These are phyloP conservation scores for Noccaea bulbosa DNA, from an alignment of 345 rosid species.

Conservation along the genomic window DNA sequence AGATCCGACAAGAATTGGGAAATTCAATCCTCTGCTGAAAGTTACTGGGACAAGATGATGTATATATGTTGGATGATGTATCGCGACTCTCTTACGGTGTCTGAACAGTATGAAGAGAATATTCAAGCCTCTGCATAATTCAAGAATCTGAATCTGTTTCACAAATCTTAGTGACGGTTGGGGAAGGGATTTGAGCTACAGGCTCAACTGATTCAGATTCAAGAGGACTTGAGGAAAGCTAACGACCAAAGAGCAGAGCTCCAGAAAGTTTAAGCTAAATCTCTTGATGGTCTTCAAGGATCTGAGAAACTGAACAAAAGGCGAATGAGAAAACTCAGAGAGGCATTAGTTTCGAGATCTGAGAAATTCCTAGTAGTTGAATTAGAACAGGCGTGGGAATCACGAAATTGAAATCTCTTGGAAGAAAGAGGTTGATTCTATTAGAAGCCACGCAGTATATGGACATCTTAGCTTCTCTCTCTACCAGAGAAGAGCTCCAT, in stretches of 20 bases:
- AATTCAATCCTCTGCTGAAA: too few species aligned
- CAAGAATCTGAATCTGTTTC: conserved; percentile 15
- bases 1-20: too few species aligned
- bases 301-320: too few species aligned
- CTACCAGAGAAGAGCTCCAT: conserved; percentile 78
- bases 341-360: conserved; percentile 83
- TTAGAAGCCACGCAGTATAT: too few species aligned
- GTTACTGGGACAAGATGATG: too few species aligned
- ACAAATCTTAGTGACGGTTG: conserved; percentile 62
- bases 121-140: too few species aligned
- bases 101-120: too few species aligned
- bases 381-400: conserved; percentile 90
- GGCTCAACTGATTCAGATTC: conserved; percentile 62
- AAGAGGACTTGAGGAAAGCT: conserved; percentile 82
- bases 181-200: conserved; percentile 70
- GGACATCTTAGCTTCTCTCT: conserved; percentile 78
- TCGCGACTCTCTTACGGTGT: too few species aligned
- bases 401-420: conserved; percentile 83
- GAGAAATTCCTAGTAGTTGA: too few species aligned
- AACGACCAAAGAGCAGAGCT: conserved; percentile 73
- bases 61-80: too few species aligned
- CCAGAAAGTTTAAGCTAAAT: conserved; percentile 74
- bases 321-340: conserved; percentile 75
- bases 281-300: too few species aligned
- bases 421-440: conserved; percentile 66